Percentiles rank a stretch among this genome's conserved stretches.
phyloP scores from a whole-genome alignment of 108 stramenopile genomes.

The Conticribra guillardii region DNA sequence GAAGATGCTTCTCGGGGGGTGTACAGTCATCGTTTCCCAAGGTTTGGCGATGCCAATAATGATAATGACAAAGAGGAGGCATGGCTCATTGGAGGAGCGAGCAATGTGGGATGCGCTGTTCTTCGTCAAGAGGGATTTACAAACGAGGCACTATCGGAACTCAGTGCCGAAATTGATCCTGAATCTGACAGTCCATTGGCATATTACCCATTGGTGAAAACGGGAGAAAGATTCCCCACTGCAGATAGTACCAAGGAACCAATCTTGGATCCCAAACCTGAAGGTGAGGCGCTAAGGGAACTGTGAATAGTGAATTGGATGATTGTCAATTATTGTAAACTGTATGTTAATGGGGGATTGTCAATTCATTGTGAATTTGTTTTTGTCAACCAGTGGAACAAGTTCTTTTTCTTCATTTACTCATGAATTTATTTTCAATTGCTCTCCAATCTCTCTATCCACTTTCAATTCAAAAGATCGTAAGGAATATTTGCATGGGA shows the following conservation, averaged over 20 bases:
- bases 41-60: conserved; percentile 31
- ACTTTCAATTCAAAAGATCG: too few species aligned
- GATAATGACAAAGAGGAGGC: conserved; percentile 49
- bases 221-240: conserved; percentile 90
- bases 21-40: conserved; percentile 91
- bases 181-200: conserved; percentile 56
- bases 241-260: conserved; percentile 84
- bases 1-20: conserved; percentile 87
- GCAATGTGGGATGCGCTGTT: conserved; percentile 90
- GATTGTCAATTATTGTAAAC: too few species aligned
- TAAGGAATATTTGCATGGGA: conserved; percentile 78
- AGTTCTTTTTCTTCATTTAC: too few species aligned
- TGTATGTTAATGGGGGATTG: too few species aligned
- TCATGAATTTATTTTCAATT: too few species aligned
- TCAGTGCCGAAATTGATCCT: conserved; percentile 80
- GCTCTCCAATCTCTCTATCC: too few species aligned
- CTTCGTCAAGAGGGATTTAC: conserved; percentile 78
- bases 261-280: conserved; percentile 70
- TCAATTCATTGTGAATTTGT: too few species aligned
- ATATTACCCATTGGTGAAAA: conserved; percentile 87
- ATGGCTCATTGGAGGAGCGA: conserved; percentile 94
- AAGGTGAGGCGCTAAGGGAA: too few species aligned
- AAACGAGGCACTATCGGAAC: conserved; percentile 70
- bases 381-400: too few species aligned
- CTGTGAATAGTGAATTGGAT: too few species aligned